Percentiles rank a stretch among this genome's conserved stretches.
Evolutionary conservation across 257 asterid species (phyloP).

Genomic region (Ophiorrhiza pumila): DNA sequence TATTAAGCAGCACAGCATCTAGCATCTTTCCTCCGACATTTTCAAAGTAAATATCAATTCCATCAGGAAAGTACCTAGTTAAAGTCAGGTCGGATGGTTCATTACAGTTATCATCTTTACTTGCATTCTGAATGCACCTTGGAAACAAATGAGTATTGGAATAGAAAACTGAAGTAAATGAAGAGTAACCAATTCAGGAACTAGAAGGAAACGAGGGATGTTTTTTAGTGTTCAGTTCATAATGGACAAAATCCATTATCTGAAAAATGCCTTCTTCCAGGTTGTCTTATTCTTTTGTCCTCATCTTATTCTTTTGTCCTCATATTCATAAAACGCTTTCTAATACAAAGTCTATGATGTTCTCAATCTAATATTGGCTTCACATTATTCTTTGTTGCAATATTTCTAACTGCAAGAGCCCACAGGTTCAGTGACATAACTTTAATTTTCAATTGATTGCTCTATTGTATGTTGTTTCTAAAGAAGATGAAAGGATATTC

Average conservation of each 20-base stretch:
- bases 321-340: neutral
- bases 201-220: too few relatives aligned
- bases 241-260: too few relatives aligned
- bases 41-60: slow-evolving; percentile 14
- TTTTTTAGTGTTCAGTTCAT: too few relatives aligned
- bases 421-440: neutral
- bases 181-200: too few relatives aligned
- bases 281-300: neutral
- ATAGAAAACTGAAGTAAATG: too few relatives aligned
- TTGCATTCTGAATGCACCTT: too few relatives aligned
- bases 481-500: too few relatives aligned
- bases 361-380: too few relatives aligned
- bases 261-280: neutral
- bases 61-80: slow-evolving; percentile 13
- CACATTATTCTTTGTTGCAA: too few relatives aligned
- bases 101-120: neutral
- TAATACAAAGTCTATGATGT: neutral
- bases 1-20: slow-evolving; percentile 16
- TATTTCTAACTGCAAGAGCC: neutral
- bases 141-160: neutral
- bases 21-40: slow-evolving; percentile 17
- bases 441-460: neutral
- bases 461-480: too few relatives aligned
- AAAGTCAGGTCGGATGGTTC: neutral
- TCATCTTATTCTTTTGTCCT: neutral